Percentiles rank a stretch among this genome's conserved stretches.
Evolutionary conservation across 202 grass and related monocot species (phyloP).

Genomic region (Saccharum hybrid): DNA sequence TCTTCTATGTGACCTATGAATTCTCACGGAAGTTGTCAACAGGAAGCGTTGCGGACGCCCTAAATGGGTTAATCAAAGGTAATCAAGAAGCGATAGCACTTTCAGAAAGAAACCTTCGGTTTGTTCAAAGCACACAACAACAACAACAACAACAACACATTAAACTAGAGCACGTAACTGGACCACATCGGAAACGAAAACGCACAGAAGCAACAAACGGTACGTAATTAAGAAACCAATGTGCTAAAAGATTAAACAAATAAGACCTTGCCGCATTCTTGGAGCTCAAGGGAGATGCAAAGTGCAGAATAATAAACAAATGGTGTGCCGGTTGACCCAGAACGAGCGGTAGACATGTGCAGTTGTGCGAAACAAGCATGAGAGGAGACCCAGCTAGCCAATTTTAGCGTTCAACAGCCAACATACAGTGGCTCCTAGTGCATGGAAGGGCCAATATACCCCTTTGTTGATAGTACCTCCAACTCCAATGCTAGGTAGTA

Average conservation of each 20-base stretch:
- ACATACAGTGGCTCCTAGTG: constrained; percentile 21
- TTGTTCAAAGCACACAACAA: background rate
- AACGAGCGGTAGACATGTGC: background rate
- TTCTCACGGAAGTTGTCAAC: background rate
- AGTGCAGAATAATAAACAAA: constrained; percentile 23
- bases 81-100: background rate
- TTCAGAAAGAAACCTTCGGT: background rate
- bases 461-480: background rate
- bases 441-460: constrained; percentile 24
- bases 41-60: background rate
- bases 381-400: background rate
- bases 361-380: constrained; percentile 12
- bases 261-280: constrained; percentile 37
- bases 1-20: background rate
- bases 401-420: constrained; percentile 23
- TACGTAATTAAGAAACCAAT: background rate
- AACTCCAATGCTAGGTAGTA: background rate
- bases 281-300: constrained; percentile 20
- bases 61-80: background rate
- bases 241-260: background rate
- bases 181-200: background rate
- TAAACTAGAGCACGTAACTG: background rate
- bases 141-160: no score
- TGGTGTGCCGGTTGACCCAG: background rate
- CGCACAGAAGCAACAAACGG: background rate